Conservation (phyloP, 345 rosid species). For the Hirschfeldia incana region DNA sequence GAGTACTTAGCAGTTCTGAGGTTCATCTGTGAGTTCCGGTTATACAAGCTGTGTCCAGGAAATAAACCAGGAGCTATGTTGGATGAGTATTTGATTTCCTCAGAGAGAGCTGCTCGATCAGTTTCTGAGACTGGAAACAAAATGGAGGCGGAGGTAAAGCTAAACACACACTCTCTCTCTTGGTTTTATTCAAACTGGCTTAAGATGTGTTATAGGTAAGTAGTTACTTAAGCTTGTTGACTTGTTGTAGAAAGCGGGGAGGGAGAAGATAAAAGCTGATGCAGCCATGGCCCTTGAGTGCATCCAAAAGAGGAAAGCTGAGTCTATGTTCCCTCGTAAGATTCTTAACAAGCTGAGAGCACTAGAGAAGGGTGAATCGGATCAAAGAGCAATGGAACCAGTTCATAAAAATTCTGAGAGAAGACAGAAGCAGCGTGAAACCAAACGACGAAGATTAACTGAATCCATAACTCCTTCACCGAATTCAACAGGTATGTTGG, state of each 20-base stretch:
- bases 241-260: constrained; percentile 26
- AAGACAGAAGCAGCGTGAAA: background rate
- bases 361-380: background rate
- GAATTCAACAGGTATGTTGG: constrained; percentile 22
- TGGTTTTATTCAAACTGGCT: background rate
- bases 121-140: constrained; percentile 13
- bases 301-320: constrained; percentile 8
- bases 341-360: background rate
- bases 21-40: constrained; percentile 29
- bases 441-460: constrained; percentile 22
- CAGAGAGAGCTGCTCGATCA: constrained; percentile 2
- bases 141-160: constrained; percentile 21
- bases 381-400: background rate
- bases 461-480: constrained; percentile 5
- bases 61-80: constrained; percentile 16
- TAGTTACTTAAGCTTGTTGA: background rate
- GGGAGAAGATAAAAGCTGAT: constrained; percentile 29
- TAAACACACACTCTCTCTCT: background rate
- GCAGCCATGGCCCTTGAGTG: constrained; percentile 31
- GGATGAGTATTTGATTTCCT: background rate
- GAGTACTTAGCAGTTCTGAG: constrained; percentile 25
- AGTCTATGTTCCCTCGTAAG: constrained; percentile 13
- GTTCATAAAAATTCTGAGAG: background rate
- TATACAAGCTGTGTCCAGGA: background rate
- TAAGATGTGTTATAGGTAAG: background rate